A percentile compares a stretch with the other conserved stretches of the same genome.
Evolutionary conservation across 768 basidiomycete species (phyloP).

Genomic region (Gautieria morchelliformis): DNA sequence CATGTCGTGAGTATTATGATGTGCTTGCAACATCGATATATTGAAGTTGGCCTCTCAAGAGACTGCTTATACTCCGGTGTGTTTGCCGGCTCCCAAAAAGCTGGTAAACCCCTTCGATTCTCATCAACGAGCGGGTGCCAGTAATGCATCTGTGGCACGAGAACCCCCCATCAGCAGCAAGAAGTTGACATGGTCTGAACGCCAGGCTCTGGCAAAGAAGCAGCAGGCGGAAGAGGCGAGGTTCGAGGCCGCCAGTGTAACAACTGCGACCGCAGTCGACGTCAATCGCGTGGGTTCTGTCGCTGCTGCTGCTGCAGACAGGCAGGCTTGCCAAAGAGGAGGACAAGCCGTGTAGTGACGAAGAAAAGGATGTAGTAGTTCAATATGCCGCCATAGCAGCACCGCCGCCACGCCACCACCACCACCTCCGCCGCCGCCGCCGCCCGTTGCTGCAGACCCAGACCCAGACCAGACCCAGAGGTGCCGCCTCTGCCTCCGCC

Average conservation of each 20-base stretch:
- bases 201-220: slow-evolving; percentile 86
- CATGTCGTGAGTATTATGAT: slow-evolving; percentile 41
- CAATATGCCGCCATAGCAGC: slow-evolving; percentile 14
- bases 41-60: slow-evolving; percentile 30
- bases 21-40: neutral
- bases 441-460: slow-evolving; percentile 14
- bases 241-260: slow-evolving; percentile 48
- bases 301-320: slow-evolving; percentile 24
- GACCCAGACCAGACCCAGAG: slow-evolving; percentile 27
- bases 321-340: slow-evolving; percentile 5
- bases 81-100: slow-evolving; percentile 76
- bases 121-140: slow-evolving; percentile 11
- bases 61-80: slow-evolving; percentile 83
- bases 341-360: neutral
- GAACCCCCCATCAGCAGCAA: slow-evolving; percentile 32
- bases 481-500: slow-evolving; percentile 35
- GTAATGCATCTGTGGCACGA: slow-evolving; percentile 1
- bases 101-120: slow-evolving; percentile 66
- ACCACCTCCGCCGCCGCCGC: slow-evolving; percentile 29
- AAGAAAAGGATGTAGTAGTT: neutral
- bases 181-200: slow-evolving; percentile 90
- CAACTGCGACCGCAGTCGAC: slow-evolving; percentile 25
- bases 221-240: slow-evolving; percentile 63
- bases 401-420: slow-evolving; percentile 30
- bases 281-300: slow-evolving; percentile 40